phyloP scores from a whole-genome alignment of 768 basidiomycete genomes.

The Lepiota venenata region DNA sequence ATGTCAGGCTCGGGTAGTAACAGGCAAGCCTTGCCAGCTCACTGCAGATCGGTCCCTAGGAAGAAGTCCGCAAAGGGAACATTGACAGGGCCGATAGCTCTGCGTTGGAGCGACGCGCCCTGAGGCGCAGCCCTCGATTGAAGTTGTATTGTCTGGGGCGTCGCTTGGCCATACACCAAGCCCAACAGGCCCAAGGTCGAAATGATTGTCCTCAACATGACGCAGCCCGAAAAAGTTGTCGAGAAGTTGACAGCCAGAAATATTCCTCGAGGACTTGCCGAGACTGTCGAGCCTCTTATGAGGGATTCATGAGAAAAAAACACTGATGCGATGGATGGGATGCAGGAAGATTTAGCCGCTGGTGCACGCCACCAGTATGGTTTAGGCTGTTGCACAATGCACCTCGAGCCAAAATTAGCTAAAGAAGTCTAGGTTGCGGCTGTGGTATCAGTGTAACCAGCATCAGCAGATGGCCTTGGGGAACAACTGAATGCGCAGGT shows the following conservation, averaged over 20 bases:
- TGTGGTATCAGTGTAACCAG: background rate
- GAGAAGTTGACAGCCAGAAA: too few relatives aligned
- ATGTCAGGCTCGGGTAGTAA: background rate
- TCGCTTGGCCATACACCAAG: conserved; percentile 11
- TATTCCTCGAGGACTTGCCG: background rate
- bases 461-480: background rate
- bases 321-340: background rate
- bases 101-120: conserved; percentile 23
- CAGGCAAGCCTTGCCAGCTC: conserved; percentile 15
- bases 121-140: conserved; percentile 22
- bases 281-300: background rate
- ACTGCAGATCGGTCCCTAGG: conserved; percentile 58
- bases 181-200: conserved; percentile 3
- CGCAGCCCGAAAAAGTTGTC: background rate
- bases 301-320: conserved; percentile 3
- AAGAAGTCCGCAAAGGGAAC: conserved; percentile 51
- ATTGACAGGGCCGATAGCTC: conserved; percentile 35
- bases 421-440: background rate
- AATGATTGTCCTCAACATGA: background rate
- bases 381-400: background rate
- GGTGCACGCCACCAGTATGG: background rate
- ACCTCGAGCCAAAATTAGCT: background rate
- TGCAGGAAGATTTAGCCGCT: background rate
- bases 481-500: background rate
- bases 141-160: conserved; percentile 29